phyloP scores from a whole-genome alignment of 2,329 filamentous ascomycete species.

The Rosellinia necatrix region DNA sequence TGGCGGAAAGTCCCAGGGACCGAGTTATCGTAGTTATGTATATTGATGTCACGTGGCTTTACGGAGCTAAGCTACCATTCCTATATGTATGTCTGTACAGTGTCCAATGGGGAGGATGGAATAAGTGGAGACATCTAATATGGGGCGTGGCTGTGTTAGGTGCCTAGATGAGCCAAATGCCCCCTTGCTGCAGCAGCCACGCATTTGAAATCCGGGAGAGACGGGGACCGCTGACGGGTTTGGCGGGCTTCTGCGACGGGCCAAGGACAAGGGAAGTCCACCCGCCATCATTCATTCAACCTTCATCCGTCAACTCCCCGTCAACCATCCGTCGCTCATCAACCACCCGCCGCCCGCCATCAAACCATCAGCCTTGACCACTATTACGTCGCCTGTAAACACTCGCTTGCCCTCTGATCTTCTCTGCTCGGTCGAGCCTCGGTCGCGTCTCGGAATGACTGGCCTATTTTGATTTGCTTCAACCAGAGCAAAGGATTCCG shows the following conservation, averaged over 20 bases:
- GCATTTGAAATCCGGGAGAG: conserved; percentile 24
- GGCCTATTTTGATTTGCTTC: background rate
- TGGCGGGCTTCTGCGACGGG: no score
- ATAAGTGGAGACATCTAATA: no score
- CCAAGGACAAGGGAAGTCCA: background rate
- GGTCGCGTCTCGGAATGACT: conserved; percentile 10
- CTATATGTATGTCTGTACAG: no score
- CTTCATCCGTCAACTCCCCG: conserved; percentile 6
- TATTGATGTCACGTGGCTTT: no score
- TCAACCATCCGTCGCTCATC: background rate
- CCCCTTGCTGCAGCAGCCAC: conserved; percentile 13
- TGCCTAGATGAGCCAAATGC: background rate
- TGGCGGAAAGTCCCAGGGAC: no score
- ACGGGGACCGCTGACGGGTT: background rate
- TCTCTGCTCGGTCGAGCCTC: background rate
- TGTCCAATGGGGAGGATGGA: no score
- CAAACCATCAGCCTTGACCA: background rate
- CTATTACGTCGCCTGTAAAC: background rate
- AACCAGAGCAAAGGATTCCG: background rate
- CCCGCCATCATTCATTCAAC: no score
- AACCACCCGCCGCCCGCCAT: background rate
- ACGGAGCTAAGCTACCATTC: no score
- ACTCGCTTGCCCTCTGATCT: background rate
- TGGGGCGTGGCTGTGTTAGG: conserved; percentile 7
- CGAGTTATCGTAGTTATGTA: no score